Evolutionary conservation across 352 stramenopile genomes (phyloP), one percentile per base, ranked within the genome.

Genomic region (Pythium myriotylum): DNA sequence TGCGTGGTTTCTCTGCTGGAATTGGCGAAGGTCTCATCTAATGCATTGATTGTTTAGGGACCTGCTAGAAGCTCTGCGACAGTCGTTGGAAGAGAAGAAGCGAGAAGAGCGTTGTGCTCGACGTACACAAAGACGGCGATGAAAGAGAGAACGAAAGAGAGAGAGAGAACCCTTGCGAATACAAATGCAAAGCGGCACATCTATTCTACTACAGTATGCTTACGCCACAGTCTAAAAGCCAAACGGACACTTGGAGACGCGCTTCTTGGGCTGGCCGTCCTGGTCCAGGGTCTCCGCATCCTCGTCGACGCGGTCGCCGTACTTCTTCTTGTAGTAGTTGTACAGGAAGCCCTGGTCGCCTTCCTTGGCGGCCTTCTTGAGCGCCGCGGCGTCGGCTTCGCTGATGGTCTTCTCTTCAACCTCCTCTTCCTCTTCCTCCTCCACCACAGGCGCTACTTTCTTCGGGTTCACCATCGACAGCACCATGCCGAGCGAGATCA

Each of bases 51-150:
- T 32, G 27, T 59, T 3, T 39, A 91, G 82, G 13, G 80, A 89
- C 4, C 41, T 92, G 23, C 9, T 85, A n/a, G 47, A 71, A 24
- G 80, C 78, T 39, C 39, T 90, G 24, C 69, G 73, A 23, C 73
- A 82, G 1, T 92, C 80, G 16, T 57, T 90, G 23, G 72, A 90
- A 59, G 79, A 90, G 55, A 82, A 84, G 56, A 92, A 90, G 64
- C 72, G 75, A 7, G 80, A 86, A 39, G 75, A 75, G 16, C 76
- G 80, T 4, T 68, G 73, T 32, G 22, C 58, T 52, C 70, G 79
- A 22, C 76, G 82, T 22, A 75, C 56, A 48, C 70, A 71, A 46
- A 63, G 74, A 27, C 80, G 76, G 8, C 83, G 49, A 79, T 52
- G 40, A 54, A 46, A 1, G 20, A 13, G 19, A 43, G 29, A 35